Base-by-base conservation (phyloP, 192 early-diverging fungal genomes). In the Haplosporangium gracile region DNA sequence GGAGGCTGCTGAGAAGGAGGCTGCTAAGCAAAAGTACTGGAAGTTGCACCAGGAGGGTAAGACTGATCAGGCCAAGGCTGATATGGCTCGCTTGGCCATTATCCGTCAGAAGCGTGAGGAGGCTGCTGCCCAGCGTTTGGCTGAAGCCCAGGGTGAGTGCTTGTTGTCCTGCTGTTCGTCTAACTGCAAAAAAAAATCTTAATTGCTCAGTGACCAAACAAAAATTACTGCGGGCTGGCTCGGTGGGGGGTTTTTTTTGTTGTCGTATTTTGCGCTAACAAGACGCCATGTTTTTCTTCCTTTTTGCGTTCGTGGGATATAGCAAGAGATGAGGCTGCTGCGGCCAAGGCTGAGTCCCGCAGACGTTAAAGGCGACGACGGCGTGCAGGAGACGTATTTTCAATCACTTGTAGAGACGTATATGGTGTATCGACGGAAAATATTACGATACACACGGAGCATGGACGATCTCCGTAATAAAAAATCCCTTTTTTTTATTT, bases 1-100 rank as follows among this genome's bases (percentile, higher is more conserved):
- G 42, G 90, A 91, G 83, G 90, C 88, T 72, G 88, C 88, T 43
- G 90, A 90, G 73, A 91, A 91, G 83, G 90, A 84, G 76, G 90
- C 88, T 26, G 88, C 89, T 7, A 82, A 85, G 76, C 84, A 87
- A 70, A 80, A 82, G 71, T 91, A 91, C 84, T 89, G 85, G 89
- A 91, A 91, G 78, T 80, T 91, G 74, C 90, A 91, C 63, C 71
- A 81, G 76, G 89, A 88, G 65, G 90, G 90, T 65, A 90, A 91
- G 88, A 91, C 90, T 5, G 90, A 91, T 26, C 90, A 91, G 81
- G 90, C 90, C 36, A 88, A 90, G 88, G 53, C 89, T 8, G 90
- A 91, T 80, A 82, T 91, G 79, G 90, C 88, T 63, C 85, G 90
- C 53, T 78, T 91, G 74, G 90, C 90, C 20, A 40, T 91, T 75